Base-by-base conservation (phyloP, 495 filamentous ascomycete species). In the Podospora australis region DNA sequence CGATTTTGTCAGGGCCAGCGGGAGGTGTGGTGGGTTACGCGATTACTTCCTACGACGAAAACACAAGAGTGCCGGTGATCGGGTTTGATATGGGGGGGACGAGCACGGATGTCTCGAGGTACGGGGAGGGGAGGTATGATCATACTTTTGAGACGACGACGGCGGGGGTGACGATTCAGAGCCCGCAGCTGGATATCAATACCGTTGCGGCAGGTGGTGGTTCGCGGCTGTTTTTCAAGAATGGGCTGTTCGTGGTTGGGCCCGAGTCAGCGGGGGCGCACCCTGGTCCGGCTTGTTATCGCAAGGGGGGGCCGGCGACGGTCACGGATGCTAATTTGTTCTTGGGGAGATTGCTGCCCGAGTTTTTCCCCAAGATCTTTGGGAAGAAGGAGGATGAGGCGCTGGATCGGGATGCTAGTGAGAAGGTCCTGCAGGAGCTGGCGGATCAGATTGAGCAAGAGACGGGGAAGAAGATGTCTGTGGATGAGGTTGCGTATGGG, bases 91-190 rank as follows among this genome's bases (percentile, higher is more conserved):
- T 98, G 92, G 71, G 71, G 39, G 92, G 92, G 22, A 98, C 92
- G 5, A 90, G 85, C 28, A 98, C 92, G 0, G 92, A 98, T 62
- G 91, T 96, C 5, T 95, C 88, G 19, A 72, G 92, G 21, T 97
- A 92, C 57, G 92, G 91, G 30, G 72, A 77, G 35, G 91, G 92
- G 9, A 77, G 91, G 40, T 89, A 95, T 60, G 92, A 97, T 48
- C 92, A 98, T 63, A 92, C 96, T 0, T 97, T 98, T 52, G 92
- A 95, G 60, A 96, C 92, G 1, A 96, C 91, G 0, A 95, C 94
- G 1, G 92, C 92, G 2, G 92, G 92, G 20, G 88, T 98, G 5
- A 88, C 90, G 0, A 94, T 97, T 26, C 92, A 97, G 57, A 90
- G 84, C 0, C 92, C 92, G 0, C 92, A 97, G 57, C 78, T 98